Conservation (phyloP, 352 stramenopile species). For the Phytophthora tentaculata region DNA sequence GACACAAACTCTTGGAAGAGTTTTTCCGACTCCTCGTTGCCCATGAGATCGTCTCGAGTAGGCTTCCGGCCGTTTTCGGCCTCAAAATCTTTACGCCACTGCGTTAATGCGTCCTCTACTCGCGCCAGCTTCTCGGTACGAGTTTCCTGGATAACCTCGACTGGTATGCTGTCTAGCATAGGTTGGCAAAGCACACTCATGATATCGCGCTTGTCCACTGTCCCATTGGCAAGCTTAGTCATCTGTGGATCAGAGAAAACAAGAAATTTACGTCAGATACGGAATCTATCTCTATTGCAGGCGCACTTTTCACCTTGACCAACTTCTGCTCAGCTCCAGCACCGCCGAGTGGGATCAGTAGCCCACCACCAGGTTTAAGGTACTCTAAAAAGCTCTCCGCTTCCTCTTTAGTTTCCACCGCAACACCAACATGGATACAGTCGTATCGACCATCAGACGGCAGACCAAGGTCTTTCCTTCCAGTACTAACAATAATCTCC, state of each 20-base stretch:
- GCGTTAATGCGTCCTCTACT: constrained; percentile 61
- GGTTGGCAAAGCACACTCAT: constrained; percentile 90
- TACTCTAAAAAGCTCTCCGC: constrained; percentile 72
- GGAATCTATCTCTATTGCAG: not conserved
- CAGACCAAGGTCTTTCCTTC: constrained; percentile 51
- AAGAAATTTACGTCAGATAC: constrained; percentile 15
- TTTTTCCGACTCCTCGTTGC: constrained; percentile 55
- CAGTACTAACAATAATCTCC: constrained; percentile 47
- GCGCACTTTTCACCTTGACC: constrained; percentile 58
- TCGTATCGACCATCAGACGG: constrained; percentile 51
- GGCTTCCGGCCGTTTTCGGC: constrained; percentile 52
- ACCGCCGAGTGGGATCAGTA: constrained; percentile 73
- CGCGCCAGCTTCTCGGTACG: constrained; percentile 63
- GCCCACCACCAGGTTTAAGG: constrained; percentile 70
- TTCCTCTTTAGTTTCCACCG: constrained; percentile 77
- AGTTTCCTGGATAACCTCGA: constrained; percentile 57
- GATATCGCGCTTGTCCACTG: constrained; percentile 69
- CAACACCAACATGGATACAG: constrained; percentile 84
- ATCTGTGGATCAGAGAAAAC: constrained; percentile 44
- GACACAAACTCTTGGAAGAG: constrained; percentile 77
- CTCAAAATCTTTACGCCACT: constrained; percentile 78
- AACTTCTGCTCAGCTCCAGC: constrained; percentile 77
- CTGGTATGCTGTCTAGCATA: constrained; percentile 65
- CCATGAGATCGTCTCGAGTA: constrained; percentile 72
- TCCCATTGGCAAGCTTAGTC: constrained; percentile 65